Base-by-base conservation (phyloP, 2,329 filamentous ascomycete species). In the Fusarium equiseti region DNA sequence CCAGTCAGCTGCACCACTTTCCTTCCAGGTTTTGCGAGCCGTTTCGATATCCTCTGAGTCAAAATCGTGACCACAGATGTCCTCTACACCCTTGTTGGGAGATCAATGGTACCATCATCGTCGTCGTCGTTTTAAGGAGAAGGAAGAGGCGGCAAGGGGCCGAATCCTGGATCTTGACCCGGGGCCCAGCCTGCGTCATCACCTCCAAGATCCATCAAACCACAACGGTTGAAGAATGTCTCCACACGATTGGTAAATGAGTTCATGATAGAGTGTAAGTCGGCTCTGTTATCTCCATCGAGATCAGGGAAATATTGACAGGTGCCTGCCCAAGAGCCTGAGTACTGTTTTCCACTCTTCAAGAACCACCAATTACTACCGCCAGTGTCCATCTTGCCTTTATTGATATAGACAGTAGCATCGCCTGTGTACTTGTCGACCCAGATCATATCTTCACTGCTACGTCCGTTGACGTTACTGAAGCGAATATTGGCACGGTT, bases 391-490 rank as follows among this genome's bases (percentile, higher is more conserved):
- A 55, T 60, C 50, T 55, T 54, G 18, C 53, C 59, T 15, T 20
- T 51, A 15, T 59, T 59, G 49, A 46, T 40, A 15, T 26, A 59
- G 42, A 59, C 57, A 32, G 43, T 46, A 2, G 57, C 63, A 18
- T 65, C 49, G 5, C 66, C 66, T 1, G 43, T 66, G 62, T 31
- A 69, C 45, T 69, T 69, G 27, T 69, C 63, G 40, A 69, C 46
- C 49, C 58, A 62, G 27, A 69, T 58, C 43, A 66, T 57, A 20
- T 69, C 66, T 3, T 50, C 62, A 12, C 62, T 20, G 4, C n/a
- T n/a, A n/a, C n/a, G n/a, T n/a, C 55, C 62, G 29, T 69, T 46
- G 9, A 66, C 66, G 5, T 69, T 40, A 4, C 44, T 53, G 15
- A 62, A 69, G 8, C 58, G 62, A 27, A 66, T 20, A 8, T 69